These are phyloP conservation scores for Didymella arachidicola DNA, from an alignment of 2,329 filamentous ascomycete genomes.

Conservation along the genomic window DNA sequence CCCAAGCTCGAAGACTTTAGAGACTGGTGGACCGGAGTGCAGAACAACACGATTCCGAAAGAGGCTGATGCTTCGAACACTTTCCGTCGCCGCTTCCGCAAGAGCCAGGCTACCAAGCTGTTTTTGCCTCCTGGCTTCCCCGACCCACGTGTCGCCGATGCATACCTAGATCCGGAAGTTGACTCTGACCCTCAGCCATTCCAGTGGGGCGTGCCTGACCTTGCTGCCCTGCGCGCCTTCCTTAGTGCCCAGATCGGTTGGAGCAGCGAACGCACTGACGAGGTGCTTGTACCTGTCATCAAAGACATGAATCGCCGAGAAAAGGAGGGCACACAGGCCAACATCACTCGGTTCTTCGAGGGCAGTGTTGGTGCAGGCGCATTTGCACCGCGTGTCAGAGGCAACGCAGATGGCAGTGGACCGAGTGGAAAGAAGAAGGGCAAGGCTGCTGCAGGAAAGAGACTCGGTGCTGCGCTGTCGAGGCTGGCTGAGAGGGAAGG, in stretches of 20 bases:
- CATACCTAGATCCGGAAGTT: conserved; percentile 87
- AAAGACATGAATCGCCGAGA: conserved; percentile 91
- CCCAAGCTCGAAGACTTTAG: conserved; percentile 76
- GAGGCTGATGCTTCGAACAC: conserved; percentile 61
- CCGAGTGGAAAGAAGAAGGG: conserved; percentile 62
- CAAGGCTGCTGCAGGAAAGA: conserved; percentile 41
- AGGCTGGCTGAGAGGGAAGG: conserved; percentile 41
- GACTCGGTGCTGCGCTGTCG: conserved; percentile 45
- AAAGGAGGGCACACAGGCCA: conserved; percentile 89
- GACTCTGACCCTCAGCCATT: conserved; percentile 80
- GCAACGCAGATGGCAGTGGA: conserved; percentile 61
- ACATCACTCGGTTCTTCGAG: conserved; percentile 92
- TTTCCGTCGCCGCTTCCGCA: conserved; percentile 88
- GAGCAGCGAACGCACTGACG: conserved; percentile 89
- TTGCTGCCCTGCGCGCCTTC: conserved; percentile 83
- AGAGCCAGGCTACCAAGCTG: conserved; percentile 78
- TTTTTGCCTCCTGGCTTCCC: conserved; percentile 86
- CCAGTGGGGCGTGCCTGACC: conserved; percentile 94
- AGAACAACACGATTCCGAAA: conserved; percentile 69
- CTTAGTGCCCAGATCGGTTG: conserved; percentile 94
- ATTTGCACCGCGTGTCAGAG: conserved; percentile 73
- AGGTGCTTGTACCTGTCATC: conserved; percentile 94
- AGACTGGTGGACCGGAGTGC: conserved; percentile 86
- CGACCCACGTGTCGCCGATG: conserved; percentile 76
- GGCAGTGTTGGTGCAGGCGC: conserved; percentile 75